A percentile compares a stretch with the other conserved stretches of the same genome.
These are phyloP conservation scores for Agastache rugosa DNA, from an alignment of 257 asterid genomes.

Conservation along the genomic window DNA sequence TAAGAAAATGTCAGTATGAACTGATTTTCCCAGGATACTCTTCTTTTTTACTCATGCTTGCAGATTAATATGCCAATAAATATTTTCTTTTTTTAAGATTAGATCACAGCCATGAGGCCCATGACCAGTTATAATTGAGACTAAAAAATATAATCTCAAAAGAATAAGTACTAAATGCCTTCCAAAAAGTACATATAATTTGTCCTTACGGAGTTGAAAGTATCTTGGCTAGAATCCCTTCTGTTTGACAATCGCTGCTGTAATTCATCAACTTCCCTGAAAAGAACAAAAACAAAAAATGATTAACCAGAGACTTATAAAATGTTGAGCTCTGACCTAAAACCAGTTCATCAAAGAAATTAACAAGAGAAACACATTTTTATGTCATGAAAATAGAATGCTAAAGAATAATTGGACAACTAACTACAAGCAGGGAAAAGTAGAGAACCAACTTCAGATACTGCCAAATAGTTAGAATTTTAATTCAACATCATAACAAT, in stretches of 20 bases:
- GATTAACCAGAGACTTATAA: not conserved
- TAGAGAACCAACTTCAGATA: not conserved
- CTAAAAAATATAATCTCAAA: not conserved
- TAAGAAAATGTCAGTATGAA: slow-evolving; percentile 24
- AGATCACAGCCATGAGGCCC: slow-evolving; percentile 14
- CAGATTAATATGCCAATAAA: slow-evolving; percentile 12
- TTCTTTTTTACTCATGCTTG: slow-evolving; percentile 18
- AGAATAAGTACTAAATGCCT: slow-evolving; percentile 18
- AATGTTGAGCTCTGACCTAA: not conserved
- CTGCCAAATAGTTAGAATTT: not conserved
- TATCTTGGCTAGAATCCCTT: slow-evolving; percentile 47
- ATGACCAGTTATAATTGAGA: slow-evolving; percentile 15
- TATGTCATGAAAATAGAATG: not conserved
- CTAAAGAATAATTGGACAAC: slow-evolving; percentile 17
- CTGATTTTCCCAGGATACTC: not conserved
- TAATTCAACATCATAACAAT: not conserved
- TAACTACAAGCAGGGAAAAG: slow-evolving; percentile 1
- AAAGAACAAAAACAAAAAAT: slow-evolving; percentile 25
- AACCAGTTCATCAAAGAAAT: slow-evolving; percentile 15
- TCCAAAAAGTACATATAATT: slow-evolving; percentile 22
- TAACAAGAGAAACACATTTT: not conserved
- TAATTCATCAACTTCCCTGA: slow-evolving; percentile 59
- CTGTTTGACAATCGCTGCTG: slow-evolving; percentile 46
- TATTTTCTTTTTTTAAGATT: not conserved
- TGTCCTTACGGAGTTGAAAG: slow-evolving; percentile 51